Percentiles rank a stretch among this genome's conserved stretches.
Evolutionary conservation across 2,329 filamentous ascomycete species (phyloP).

Genomic region (Pseudogymnoascus sp.): DNA sequence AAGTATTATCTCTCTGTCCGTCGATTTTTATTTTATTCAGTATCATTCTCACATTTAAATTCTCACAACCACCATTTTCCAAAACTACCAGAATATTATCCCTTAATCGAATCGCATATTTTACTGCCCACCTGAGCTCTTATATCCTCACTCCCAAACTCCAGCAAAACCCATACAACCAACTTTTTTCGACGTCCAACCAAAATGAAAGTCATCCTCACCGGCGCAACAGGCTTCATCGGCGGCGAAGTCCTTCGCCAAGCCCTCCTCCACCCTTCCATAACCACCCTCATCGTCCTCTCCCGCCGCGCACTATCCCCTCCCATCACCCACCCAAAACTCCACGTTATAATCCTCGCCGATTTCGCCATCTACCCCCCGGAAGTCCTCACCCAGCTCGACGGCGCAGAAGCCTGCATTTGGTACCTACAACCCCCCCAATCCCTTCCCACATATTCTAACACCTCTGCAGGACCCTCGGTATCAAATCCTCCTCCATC

Average conservation of each 20-base stretch:
- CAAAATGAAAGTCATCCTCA: slow-evolving; percentile 50
- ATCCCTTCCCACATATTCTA: neutral
- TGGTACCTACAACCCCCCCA: slow-evolving; percentile 28
- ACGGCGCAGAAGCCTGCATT: slow-evolving; percentile 37
- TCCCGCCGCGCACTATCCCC: slow-evolving; percentile 40
- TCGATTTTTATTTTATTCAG: neutral
- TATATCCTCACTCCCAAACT: neutral
- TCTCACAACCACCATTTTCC: no score
- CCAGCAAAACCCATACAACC: neutral
- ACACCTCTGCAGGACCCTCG: neutral
- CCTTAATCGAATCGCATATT: neutral
- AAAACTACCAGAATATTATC: neutral
- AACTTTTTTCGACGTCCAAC: neutral
- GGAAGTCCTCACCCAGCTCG: slow-evolving; percentile 32
- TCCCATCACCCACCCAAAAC: slow-evolving; percentile 38
- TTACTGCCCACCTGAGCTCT: no score
- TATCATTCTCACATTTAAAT: neutral
- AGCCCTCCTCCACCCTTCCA: slow-evolving; percentile 39
- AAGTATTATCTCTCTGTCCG: neutral
- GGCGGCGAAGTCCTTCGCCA: slow-evolving; percentile 45
- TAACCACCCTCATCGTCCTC: slow-evolving; percentile 44
- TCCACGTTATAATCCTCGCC: slow-evolving; percentile 41
- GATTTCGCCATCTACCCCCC: slow-evolving; percentile 46
- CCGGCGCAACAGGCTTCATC: slow-evolving; percentile 48
- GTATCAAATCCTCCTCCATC: neutral